Base-by-base conservation (phyloP, 2,329 filamentous ascomycete species). In the Scedosporium minutisporum region DNA sequence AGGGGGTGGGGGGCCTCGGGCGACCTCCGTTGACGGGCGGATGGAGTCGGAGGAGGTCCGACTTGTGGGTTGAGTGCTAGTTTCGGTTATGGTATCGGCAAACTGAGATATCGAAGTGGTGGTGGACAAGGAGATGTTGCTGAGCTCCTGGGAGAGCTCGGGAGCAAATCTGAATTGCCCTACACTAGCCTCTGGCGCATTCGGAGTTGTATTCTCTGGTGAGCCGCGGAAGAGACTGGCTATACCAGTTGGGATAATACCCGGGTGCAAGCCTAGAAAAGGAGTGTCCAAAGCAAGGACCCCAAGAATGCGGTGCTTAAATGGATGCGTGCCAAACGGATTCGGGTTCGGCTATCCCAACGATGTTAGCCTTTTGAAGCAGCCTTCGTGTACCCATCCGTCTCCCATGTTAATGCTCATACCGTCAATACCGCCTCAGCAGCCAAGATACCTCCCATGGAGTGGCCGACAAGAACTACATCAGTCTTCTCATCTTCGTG, bases 201-300 rank as follows among this genome's bases (percentile, higher is more conserved):
- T 57, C 4, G 57, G 48, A 18, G 57, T 59, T 14, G 63, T 58
- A 3, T 57, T 55, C 23, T 67, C 69, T 14, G 76, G 71, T 10
- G 77, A 73, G 3, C 78, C 73, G 42, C 80, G 76, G 73, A 96
- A 95, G 10, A 96, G 80, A 69, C 90, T 93, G 2, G 87, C 83
- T 62, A 96, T 82, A 1, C 92, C 91, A 44, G 89, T 89, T n/a
- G 87, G 83, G 51, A 96, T 84, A 51, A 97, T 89, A 5, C 93
- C 90, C 1, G 91, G 92, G 73, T 97, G 91, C 71, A 97, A 88
- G 3, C 93, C 93, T 5, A 96, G 78, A 64, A 96, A 91, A 0
- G 93, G 93, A 0, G 90, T 89, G 73, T 97, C 93, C 58, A 96
- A 87, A 63, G 89, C 90, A 63, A 97, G 79, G 4, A 87, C 87